Evolutionary conservation across 1,139 yeast species (phyloP), one percentile per base, ranked within the genome.

Genomic region (Suhomyces taliae): DNA sequence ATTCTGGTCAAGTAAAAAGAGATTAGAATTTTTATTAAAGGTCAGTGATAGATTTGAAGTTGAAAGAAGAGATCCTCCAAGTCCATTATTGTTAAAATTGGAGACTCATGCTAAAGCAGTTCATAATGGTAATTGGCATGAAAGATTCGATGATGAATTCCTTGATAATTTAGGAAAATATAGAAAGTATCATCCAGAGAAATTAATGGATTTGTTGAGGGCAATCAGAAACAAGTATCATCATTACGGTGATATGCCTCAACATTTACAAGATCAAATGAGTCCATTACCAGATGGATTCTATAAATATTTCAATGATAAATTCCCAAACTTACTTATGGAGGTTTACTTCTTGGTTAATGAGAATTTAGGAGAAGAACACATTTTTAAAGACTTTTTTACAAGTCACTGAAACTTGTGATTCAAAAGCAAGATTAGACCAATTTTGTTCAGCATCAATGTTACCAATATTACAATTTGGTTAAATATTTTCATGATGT

Each of bases 211-310:
- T 64, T 70, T 93, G 47, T 69, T 93, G 47, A 75, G 99, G 52
- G 97, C 97, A 0, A 70, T 93, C 57, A 76, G 99, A 56, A 93
- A 93, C 70, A 93, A 93, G 64, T 84, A 87, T 62, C 97, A 90
- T 64, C 99, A 93, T 65, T 93, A 80, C 65, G 90, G 90, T 66
- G 99, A 95, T 61, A 70, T 91, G 65, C 96, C 97, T 1, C 74
- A 70, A 6, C 76, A 70, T 19, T 70, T 91, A 46, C 67, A 79
- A 71, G 31, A 65, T 57, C 53, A 80, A 47, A 87, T 93, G 83
- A 85, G 89, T 24, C 87, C 95, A 0, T 69, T 89, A 32, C 97
- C 98, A 0, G 82, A 81, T 46, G 96, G 95, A 1, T 93, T 88
- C 63, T 86, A 90, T 65, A 67, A 71, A 41, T 93, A 87, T 62